These are phyloP conservation scores for Tripterygium wilfordii DNA, from an alignment of 177 flowering plant species.

Conservation along the genomic window DNA sequence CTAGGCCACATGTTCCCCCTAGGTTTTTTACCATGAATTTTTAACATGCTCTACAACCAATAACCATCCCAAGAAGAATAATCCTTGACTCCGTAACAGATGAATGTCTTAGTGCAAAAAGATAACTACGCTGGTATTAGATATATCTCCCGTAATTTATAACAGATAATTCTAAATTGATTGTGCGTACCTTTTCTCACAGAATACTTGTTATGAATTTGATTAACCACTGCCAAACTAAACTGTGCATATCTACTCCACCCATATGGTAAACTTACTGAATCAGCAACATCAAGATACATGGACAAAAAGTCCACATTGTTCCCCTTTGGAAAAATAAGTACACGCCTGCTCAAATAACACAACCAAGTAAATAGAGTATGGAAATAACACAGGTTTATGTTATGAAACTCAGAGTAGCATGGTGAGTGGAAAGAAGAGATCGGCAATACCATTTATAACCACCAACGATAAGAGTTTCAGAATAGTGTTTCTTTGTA, in stretches of 20 bases:
- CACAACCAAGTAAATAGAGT: background rate
- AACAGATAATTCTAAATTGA: background rate
- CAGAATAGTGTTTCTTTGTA: conserved; percentile 34
- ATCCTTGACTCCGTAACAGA: too few species aligned
- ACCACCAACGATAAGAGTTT: conserved; percentile 32
- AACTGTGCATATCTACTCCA: conserved; percentile 55
- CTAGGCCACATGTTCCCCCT: too few species aligned
- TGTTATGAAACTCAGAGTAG: background rate
- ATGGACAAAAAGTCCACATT: conserved; percentile 43
- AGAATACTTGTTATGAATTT: conserved; percentile 24
- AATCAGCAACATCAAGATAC: conserved; percentile 52
- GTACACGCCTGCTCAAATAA: conserved; percentile 37
- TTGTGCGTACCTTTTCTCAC: conserved; percentile 30
- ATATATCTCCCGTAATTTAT: too few species aligned
- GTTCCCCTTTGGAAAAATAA: conserved; percentile 50
- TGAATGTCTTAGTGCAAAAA: too few species aligned
- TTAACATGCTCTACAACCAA: too few species aligned
- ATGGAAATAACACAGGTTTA: background rate
- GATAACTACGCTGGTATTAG: too few species aligned
- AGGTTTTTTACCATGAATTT: too few species aligned
- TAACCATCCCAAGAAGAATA: too few species aligned
- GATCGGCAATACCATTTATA: conserved; percentile 34
- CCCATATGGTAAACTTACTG: conserved; percentile 41
- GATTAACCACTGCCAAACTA: conserved; percentile 41
- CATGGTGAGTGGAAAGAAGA: background rate